These are phyloP conservation scores for Bonia amplexicaulis DNA, from an alignment of 176 grass and related monocot genomes.

Conservation along the genomic window DNA sequence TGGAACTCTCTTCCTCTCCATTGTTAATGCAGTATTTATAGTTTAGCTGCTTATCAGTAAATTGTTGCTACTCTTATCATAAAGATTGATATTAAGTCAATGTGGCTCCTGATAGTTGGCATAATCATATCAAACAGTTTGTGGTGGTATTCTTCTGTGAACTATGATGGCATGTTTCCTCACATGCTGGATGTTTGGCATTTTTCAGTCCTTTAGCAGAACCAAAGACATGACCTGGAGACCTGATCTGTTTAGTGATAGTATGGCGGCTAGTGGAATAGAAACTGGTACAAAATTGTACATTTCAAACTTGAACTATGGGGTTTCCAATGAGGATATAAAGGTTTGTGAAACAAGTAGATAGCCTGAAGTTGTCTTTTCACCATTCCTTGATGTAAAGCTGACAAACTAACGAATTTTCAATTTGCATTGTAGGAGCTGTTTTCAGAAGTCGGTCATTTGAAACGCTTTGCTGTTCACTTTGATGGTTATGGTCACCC, in stretches of 20 bases:
- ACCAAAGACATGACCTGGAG: conserved; percentile 90
- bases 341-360: conserved; percentile 56
- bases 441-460: conserved; percentile 74
- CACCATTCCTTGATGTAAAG: conserved; percentile 3
- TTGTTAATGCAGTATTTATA: conserved; percentile 34
- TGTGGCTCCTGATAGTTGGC: conserved; percentile 35
- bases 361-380: neutral
- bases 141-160: conserved; percentile 10
- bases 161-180: conserved; percentile 31
- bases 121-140: conserved; percentile 34
- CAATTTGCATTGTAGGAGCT: conserved; percentile 45
- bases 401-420: conserved; percentile 14
- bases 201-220: conserved; percentile 93
- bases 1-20: conserved; percentile 60
- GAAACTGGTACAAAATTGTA: conserved; percentile 91
- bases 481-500: conserved; percentile 76
- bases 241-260: conserved; percentile 86
- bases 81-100: conserved; percentile 11
- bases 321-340: conserved; percentile 97
- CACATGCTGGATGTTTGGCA: conserved; percentile 54
- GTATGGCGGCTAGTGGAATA: conserved; percentile 65
- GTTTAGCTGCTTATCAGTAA: conserved; percentile 33
- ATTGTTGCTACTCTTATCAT: conserved; percentile 16
- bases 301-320: conserved; percentile 91
- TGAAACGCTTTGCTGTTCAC: conserved; percentile 79